Evolutionary conservation across 129 eudicot species (phyloP), one percentile per base, ranked within the genome.

Genomic region (Ambrosia artemisiifolia): DNA sequence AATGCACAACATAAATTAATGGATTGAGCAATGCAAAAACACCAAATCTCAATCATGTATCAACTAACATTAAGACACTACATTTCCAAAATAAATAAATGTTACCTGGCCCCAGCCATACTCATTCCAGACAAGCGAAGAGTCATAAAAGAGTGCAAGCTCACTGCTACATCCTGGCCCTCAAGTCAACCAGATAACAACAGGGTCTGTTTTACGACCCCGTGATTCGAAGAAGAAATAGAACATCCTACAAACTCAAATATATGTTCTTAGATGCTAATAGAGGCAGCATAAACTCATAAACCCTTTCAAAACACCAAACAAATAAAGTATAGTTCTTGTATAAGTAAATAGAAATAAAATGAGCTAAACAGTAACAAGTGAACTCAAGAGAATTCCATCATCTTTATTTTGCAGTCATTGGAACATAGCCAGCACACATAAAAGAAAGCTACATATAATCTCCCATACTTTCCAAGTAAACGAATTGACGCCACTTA

Each of bases 91-190:
- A 54, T 54, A n/a, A n/a, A 54, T 2, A 18, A 18, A 19, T 11
- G 40, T 66, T 74, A 88, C 96, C 96, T 86, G 82, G 81, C 88
- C 94, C 97, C 97, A 92, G 11, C 97, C 97, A 44, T 92, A 88
- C 85, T 92, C 89, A 63, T 88, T 92, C 93, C 87, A 81, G 12
- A 75, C 83, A 61, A 92, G 94, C 50, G 97, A 86, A 66, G 88
- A 80, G 50, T 92, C 97, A 59, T 86, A 92, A 70, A 92, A 92
- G 44, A 92, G 87, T 48, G 97, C 97, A 81, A 92, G 79, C 85
- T 88, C 97, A 59, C 97, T 91, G 78, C 97, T 91, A 77, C 97
- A 91, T 11, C 97, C 97, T 57, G 97, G 97, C 17, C 97, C 97
- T 76, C 97, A 93, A 72, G 96, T 88, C 84, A 91, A 59, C 96